A percentile compares a stretch with the other conserved stretches of the same genome.
Conservation (phyloP, 805 yeast genomes). For the Saccharomycopsis sp. region DNA sequence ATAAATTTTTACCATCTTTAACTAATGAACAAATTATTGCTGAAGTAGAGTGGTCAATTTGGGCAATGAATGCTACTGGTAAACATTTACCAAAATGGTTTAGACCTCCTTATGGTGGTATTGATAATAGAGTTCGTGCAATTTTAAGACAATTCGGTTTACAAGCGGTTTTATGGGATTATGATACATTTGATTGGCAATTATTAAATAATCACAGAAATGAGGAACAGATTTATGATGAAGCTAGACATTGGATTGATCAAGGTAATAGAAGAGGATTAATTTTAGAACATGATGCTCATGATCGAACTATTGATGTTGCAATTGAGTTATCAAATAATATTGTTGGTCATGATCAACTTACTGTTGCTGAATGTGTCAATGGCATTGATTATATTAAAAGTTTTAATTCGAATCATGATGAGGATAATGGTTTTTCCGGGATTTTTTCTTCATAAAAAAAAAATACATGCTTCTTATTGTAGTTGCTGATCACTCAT, state of each 20-base stretch:
- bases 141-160: slow-evolving; percentile 80
- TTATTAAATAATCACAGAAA: slow-evolving; percentile 46
- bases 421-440: not conserved
- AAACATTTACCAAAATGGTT: slow-evolving; percentile 85
- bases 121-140: slow-evolving; percentile 77
- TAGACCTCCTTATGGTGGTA: slow-evolving; percentile 95
- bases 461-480: not conserved
- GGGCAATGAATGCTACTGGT: slow-evolving; percentile 97
- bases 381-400: slow-evolving; percentile 58
- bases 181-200: slow-evolving; percentile 89
- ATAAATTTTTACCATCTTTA: slow-evolving; percentile 71
- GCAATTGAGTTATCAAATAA: slow-evolving; percentile 52
- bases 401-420: slow-evolving; percentile 17
- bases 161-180: slow-evolving; percentile 86
- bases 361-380: slow-evolving; percentile 75
- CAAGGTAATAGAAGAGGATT: slow-evolving; percentile 40
- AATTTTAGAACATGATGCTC: slow-evolving; percentile 82
- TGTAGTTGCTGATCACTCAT: no score
- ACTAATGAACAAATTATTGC: slow-evolving; percentile 79
- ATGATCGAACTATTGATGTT: slow-evolving; percentile 55
- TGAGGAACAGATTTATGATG: slow-evolving; percentile 45
- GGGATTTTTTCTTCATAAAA: not conserved
- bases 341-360: slow-evolving; percentile 52
- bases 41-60: slow-evolving; percentile 88
- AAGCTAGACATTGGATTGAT: slow-evolving; percentile 47